A percentile compares a stretch with the other conserved stretches of the same genome.
These are phyloP conservation scores for Colletotrichum sp. DNA, from an alignment of 2,329 filamentous ascomycete species.

Conservation along the genomic window DNA sequence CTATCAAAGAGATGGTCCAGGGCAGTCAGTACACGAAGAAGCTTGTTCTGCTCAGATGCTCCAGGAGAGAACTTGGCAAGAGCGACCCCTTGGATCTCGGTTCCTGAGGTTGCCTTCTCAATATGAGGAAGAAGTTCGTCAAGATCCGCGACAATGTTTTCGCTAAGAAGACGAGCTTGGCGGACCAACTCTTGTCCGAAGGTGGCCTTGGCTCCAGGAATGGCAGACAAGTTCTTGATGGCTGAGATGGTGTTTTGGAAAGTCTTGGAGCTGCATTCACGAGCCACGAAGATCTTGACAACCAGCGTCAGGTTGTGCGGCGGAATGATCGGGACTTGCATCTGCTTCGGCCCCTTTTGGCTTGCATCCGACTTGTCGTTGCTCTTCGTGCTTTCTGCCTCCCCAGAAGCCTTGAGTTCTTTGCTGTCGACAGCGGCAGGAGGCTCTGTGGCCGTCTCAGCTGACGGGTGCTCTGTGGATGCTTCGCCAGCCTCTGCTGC, in stretches of 20 bases:
- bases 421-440: constrained; percentile 10
- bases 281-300: constrained; percentile 94
- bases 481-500: constrained; percentile 6
- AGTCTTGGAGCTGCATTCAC: constrained; percentile 96
- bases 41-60: constrained; percentile 94
- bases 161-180: constrained; percentile 84
- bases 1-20: constrained; percentile 95
- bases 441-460: constrained; percentile 24
- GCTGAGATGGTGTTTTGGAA: constrained; percentile 97
- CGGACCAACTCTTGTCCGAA: constrained; percentile 93
- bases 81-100: constrained; percentile 93
- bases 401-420: not conserved
- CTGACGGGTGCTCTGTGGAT: constrained; percentile 20
- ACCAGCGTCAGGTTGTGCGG: constrained; percentile 89
- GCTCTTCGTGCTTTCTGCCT: constrained; percentile 33
- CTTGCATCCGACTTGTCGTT: constrained; percentile 45
- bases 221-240: constrained; percentile 96
- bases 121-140: constrained; percentile 87
- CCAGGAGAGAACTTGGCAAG: constrained; percentile 95
- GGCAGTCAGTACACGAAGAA: constrained; percentile 89
- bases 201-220: constrained; percentile 85
- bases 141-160: constrained; percentile 84
- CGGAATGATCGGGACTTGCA: constrained; percentile 85
- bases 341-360: constrained; percentile 58
- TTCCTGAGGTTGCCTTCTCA: constrained; percentile 82